Base-by-base conservation (phyloP, 179 eudicot species). In the Beta corolliflora region DNA sequence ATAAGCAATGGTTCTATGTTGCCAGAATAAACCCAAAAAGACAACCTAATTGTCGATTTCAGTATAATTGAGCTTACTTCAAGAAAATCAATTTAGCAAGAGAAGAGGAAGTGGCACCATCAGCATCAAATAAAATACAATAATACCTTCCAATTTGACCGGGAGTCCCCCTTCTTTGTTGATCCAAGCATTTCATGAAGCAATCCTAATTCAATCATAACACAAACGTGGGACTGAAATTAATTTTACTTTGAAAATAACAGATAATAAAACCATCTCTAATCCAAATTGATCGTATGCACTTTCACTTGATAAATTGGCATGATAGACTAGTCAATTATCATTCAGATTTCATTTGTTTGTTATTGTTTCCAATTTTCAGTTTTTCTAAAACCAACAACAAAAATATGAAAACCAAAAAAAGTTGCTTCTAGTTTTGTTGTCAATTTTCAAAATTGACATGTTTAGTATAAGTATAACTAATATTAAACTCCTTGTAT, bases 181-280 rank as follows among this genome's bases (percentile, higher is more conserved):
- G 92, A 88, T 81, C 93, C 91, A 83, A 96, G 97, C 99, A 96
- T 96, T 89, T 96, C 99, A 79, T 88, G 82, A 75, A 94, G 87
- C 82, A 95, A 84, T 67, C 99, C 99, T 95, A 64, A 65, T 72
- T 56, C 67, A 65, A 71, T 41, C 46, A 59, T 15, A 84, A 59
- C 12, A 73, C 77, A 81, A 45, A 59, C 55, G 9, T 59, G 56
- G 55, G 25, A 54, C 15, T 7, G 9, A 23, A 5, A n/a, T 66
- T 71, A 25, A 9, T 31, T 75, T 55, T 67, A 66, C 25, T 55
- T 75, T 46, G 65, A 71, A 46, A 72, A 21, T 44, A 61, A 54
- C 58, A 44, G 41, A 78, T 29, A 66, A 56, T 60, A 54, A 41
- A 75, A 65, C 25, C 36, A 56, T 19, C 23, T 14, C 29, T 23